These are phyloP conservation scores for Steccherinum ochraceum DNA, from an alignment of 768 basidiomycete species.

Conservation along the genomic window DNA sequence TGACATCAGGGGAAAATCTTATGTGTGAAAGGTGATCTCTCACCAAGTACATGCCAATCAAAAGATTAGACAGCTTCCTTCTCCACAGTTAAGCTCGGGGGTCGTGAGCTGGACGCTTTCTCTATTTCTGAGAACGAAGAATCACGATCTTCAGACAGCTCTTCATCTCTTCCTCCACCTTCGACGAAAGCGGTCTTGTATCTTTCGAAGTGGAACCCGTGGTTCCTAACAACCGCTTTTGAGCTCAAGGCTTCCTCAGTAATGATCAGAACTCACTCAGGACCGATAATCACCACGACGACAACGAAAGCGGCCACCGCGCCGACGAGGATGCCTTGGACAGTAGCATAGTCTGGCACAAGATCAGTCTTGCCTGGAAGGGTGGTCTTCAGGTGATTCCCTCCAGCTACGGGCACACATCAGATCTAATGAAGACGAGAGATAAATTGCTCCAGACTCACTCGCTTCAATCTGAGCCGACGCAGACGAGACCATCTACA, in stretches of 20 bases:
- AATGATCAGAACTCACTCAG: slow-evolving; percentile 47
- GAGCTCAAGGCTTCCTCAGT: not conserved
- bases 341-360: slow-evolving; percentile 45
- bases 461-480: slow-evolving; percentile 27
- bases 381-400: slow-evolving; percentile 30
- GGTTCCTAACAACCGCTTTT: slow-evolving; percentile 16
- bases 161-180: slow-evolving; percentile 51
- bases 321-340: slow-evolving; percentile 87
- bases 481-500: slow-evolving; percentile 24
- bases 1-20: too few relatives aligned
- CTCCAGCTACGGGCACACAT: slow-evolving; percentile 30
- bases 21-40: too few relatives aligned
- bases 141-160: not conserved
- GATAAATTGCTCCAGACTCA: not conserved
- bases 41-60: too few relatives aligned
- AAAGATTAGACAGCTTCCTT: too few relatives aligned
- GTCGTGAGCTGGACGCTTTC: too few relatives aligned
- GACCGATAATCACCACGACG: slow-evolving; percentile 70
- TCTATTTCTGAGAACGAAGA: not conserved
- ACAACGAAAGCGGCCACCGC: slow-evolving; percentile 73
- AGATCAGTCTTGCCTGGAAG: slow-evolving; percentile 21
- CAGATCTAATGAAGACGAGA: not conserved
- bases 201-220: slow-evolving; percentile 71
- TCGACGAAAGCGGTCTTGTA: slow-evolving; percentile 74
- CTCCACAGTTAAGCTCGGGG: too few relatives aligned